Percentiles rank a stretch among this genome's conserved stretches.
These are phyloP conservation scores for Pichia ethanolica DNA, from an alignment of 805 yeast genomes.

Conservation along the genomic window DNA sequence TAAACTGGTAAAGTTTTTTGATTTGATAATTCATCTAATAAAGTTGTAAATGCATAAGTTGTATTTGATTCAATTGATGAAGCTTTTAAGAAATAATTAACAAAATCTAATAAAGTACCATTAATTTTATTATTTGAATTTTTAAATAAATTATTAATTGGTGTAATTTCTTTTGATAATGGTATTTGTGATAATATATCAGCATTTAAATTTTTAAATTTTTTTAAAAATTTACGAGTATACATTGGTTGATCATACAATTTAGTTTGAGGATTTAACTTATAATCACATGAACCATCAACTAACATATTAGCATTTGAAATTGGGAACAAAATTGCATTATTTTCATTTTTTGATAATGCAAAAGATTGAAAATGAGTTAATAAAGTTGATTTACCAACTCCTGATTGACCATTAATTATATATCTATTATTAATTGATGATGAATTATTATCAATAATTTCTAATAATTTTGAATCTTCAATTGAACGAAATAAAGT, in stretches of 20 bases:
- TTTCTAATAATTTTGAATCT: constrained; percentile 30
- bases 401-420: constrained; percentile 64
- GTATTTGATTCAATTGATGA: constrained; percentile 22
- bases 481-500: constrained; percentile 50
- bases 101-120: constrained; percentile 37
- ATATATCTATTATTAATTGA: constrained; percentile 41
- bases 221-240: constrained; percentile 50
- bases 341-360: constrained; percentile 23
- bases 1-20: constrained; percentile 51
- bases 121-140: constrained; percentile 10
- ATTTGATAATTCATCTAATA: constrained; percentile 46
- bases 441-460: constrained; percentile 33
- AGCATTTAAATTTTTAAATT: constrained; percentile 41
- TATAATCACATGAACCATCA: constrained; percentile 70
- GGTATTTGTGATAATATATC: constrained; percentile 28
- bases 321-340: constrained; percentile 50
- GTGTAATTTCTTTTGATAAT: constrained; percentile 16
- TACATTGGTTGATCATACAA: constrained; percentile 75
- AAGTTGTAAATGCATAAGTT: constrained; percentile 42
- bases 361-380: constrained; percentile 60
- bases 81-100: constrained; percentile 18
- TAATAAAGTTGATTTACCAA: constrained; percentile 70
- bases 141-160: constrained; percentile 16
- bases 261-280: constrained; percentile 39
- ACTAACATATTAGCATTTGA: constrained; percentile 53